phyloP scores from a whole-genome alignment of 73 alveolate genomes.

The Tetrahymena thermophila region DNA sequence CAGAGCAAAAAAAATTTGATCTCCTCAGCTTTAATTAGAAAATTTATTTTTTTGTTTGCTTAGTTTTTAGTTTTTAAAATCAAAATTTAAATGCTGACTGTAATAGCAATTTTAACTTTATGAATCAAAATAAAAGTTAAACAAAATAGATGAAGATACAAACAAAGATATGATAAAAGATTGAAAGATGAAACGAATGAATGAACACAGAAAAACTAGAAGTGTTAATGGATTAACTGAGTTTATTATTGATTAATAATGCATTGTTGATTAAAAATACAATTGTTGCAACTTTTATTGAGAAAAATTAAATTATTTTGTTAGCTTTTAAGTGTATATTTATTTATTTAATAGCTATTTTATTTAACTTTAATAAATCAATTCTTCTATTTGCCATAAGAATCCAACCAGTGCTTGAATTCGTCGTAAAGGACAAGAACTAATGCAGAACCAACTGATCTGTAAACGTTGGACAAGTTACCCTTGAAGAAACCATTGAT shows the following conservation, averaged over 20 bases:
- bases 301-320: background rate
- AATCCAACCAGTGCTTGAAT: slow-evolving; percentile 10
- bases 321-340: background rate
- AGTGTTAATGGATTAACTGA: too few species aligned
- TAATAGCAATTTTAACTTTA: background rate
- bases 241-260: background rate
- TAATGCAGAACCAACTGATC: slow-evolving; percentile 46
- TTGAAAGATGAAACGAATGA: background rate
- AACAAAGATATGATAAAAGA: too few species aligned
- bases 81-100: background rate
- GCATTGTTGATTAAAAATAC: background rate
- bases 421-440: slow-evolving; percentile 41
- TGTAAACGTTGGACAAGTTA: slow-evolving; percentile 37
- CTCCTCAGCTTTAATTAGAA: background rate
- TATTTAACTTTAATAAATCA: background rate
- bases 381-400: background rate
- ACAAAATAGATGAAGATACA: background rate
- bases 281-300: background rate
- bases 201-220: background rate
- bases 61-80: background rate
- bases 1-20: background rate
- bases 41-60: background rate
- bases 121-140: too few species aligned
- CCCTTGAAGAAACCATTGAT: slow-evolving; percentile 42
- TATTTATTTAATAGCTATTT: background rate